A percentile compares a stretch with the other conserved stretches of the same genome.
These are phyloP conservation scores for Fonsecaea pedrosoi DNA, from an alignment of 2,329 filamentous ascomycete genomes.

Conservation along the genomic window DNA sequence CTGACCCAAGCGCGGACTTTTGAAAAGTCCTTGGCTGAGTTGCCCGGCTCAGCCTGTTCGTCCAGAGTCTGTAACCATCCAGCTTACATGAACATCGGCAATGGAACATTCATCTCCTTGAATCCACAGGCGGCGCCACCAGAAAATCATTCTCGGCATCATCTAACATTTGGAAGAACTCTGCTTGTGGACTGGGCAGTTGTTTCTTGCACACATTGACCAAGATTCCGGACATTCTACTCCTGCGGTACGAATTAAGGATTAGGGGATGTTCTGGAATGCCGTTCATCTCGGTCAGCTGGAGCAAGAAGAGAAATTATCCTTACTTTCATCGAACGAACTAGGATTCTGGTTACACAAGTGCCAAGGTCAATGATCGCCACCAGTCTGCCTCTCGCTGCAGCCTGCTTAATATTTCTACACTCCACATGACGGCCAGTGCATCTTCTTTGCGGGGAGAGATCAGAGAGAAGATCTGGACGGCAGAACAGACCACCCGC, in stretches of 20 bases:
- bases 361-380: neutral
- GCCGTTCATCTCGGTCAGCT: slow-evolving; percentile 10
- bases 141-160: slow-evolving; percentile 30
- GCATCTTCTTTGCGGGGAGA: neutral
- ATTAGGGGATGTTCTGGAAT: slow-evolving; percentile 17
- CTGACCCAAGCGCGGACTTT: slow-evolving; percentile 31
- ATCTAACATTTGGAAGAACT: slow-evolving; percentile 18
- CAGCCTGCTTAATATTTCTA: neutral
- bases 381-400: neutral
- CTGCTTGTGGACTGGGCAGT: slow-evolving; percentile 21
- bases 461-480: neutral
- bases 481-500: neutral
- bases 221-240: slow-evolving; percentile 22
- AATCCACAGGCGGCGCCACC: slow-evolving; percentile 17
- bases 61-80: slow-evolving; percentile 10
- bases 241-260: slow-evolving; percentile 25
- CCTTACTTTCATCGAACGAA: neutral
- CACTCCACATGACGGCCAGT: neutral
- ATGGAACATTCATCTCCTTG: slow-evolving; percentile 12
- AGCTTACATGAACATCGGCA: slow-evolving; percentile 10
- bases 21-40: slow-evolving; percentile 18
- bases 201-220: slow-evolving; percentile 6
- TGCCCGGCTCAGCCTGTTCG: slow-evolving; percentile 3
- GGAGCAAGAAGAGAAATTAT: too few relatives aligned
- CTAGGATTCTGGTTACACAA: neutral